Evolutionary conservation across 805 yeast genomes (phyloP).

Genomic region (Kodamaea fukazawae): DNA sequence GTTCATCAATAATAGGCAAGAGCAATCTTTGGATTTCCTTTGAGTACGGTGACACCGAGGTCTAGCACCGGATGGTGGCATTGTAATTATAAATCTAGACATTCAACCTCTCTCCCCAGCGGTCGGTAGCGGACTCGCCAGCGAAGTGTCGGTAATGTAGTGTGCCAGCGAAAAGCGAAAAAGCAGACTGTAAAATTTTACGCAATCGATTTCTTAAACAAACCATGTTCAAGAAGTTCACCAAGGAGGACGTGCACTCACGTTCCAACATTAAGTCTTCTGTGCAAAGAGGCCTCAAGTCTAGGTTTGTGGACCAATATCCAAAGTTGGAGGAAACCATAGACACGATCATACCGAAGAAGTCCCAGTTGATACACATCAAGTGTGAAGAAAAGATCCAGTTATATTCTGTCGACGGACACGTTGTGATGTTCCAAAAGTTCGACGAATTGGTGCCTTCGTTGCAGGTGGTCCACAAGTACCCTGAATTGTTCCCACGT

Average conservation of each 20-base stretch:
- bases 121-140: neutral
- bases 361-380: constrained; percentile 71
- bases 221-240: constrained; percentile 59
- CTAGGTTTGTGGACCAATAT: constrained; percentile 70
- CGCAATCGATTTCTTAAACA: neutral
- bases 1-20: constrained; percentile 36
- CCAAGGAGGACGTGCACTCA: constrained; percentile 84
- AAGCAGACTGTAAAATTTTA: neutral
- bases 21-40: constrained; percentile 36
- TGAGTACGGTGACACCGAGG: constrained; percentile 48
- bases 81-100: constrained; percentile 47
- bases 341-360: constrained; percentile 84
- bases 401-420: constrained; percentile 67
- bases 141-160: neutral
- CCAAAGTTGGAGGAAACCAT: constrained; percentile 72
- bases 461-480: constrained; percentile 71
- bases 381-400: constrained; percentile 91
- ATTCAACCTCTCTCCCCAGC: too few species aligned
- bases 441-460: constrained; percentile 79
- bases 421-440: constrained; percentile 76
- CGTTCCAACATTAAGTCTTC: constrained; percentile 91
- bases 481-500: constrained; percentile 78
- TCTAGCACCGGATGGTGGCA: constrained; percentile 36
- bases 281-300: constrained; percentile 83
- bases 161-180: neutral